phyloP scores from a whole-genome alignment of 169 alveolate species.

The Cardiosporidium cionae region DNA sequence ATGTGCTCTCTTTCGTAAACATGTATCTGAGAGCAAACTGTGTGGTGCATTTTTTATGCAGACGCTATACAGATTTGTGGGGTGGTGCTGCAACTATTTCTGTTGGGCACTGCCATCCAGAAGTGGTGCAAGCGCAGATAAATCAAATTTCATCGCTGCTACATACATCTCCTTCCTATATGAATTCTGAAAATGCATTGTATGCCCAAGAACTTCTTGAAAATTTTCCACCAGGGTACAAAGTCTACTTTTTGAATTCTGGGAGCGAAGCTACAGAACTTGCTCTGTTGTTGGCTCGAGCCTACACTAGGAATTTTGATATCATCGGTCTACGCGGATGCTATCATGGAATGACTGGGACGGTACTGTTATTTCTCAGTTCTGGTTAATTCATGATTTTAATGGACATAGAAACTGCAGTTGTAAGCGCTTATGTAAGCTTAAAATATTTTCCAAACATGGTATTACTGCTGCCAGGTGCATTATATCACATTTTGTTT shows the following conservation, averaged over 20 bases:
- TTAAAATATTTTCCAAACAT: too few relatives aligned
- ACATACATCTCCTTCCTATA: not conserved
- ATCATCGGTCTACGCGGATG: not conserved
- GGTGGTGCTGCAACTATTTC: not conserved
- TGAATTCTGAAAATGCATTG: not conserved
- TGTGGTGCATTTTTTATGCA: not conserved
- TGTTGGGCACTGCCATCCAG: not conserved
- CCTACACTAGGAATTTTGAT: slow-evolving; percentile 15
- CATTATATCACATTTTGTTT: too few relatives aligned
- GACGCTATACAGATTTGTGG: not conserved
- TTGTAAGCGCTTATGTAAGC: too few relatives aligned
- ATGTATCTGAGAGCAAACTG: too few relatives aligned
- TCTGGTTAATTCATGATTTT: too few relatives aligned
- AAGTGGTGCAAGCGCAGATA: not conserved
- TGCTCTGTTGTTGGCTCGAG: slow-evolving; percentile 33
- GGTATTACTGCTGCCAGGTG: too few relatives aligned
- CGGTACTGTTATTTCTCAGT: too few relatives aligned
- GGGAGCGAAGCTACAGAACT: slow-evolving; percentile 46
- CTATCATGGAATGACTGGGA: not conserved
- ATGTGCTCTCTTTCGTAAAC: too few relatives aligned
- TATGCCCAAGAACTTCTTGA: not conserved
- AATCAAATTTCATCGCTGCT: not conserved
- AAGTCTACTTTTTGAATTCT: slow-evolving; percentile 28
- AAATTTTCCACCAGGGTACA: not conserved
- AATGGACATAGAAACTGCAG: too few relatives aligned